These are phyloP conservation scores for Dalbergia cochinchinensis DNA, from an alignment of 306 rosid genomes.

Conservation along the genomic window DNA sequence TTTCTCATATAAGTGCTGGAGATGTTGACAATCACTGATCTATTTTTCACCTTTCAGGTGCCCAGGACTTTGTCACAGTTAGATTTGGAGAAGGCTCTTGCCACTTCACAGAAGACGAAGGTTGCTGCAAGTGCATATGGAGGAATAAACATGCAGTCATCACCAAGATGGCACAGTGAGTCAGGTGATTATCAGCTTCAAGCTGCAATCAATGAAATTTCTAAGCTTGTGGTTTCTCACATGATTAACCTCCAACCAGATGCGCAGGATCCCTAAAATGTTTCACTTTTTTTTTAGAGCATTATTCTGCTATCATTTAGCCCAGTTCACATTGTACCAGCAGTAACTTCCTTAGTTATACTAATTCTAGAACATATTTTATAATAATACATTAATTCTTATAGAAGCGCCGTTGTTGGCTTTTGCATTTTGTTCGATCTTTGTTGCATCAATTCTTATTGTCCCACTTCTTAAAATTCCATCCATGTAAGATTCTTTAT, in stretches of 20 bases:
- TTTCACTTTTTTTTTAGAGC: slow-evolving; percentile 32
- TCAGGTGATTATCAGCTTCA: slow-evolving; percentile 71
- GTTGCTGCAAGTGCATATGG: slow-evolving; percentile 84
- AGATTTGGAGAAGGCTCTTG: slow-evolving; percentile 79
- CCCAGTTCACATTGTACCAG: slow-evolving; percentile 44
- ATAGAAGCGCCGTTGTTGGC: slow-evolving; percentile 32
- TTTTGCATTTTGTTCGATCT: slow-evolving; percentile 41
- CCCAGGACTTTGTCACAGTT: slow-evolving; percentile 71
- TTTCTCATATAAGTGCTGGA: neutral
- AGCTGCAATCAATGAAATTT: slow-evolving; percentile 81
- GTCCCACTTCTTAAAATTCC: slow-evolving; percentile 9
- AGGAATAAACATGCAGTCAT: slow-evolving; percentile 58
- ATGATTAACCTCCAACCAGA: slow-evolving; percentile 81
- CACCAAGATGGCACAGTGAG: slow-evolving; percentile 65
- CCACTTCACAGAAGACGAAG: slow-evolving; percentile 76
- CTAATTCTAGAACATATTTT: slow-evolving; percentile 42
- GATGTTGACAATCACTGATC: slow-evolving; percentile 41
- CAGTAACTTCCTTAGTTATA: slow-evolving; percentile 30
- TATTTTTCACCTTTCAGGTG: slow-evolving; percentile 56
- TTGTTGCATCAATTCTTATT: slow-evolving; percentile 29
- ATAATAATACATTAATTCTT: slow-evolving; percentile 15
- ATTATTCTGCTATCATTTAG: slow-evolving; percentile 36
- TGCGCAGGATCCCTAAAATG: slow-evolving; percentile 62
- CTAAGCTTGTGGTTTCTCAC: slow-evolving; percentile 79
- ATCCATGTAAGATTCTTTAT: slow-evolving; percentile 5